phyloP scores from a whole-genome alignment of 176 grass and related monocot genomes.

The Paspalum vaginatum region DNA sequence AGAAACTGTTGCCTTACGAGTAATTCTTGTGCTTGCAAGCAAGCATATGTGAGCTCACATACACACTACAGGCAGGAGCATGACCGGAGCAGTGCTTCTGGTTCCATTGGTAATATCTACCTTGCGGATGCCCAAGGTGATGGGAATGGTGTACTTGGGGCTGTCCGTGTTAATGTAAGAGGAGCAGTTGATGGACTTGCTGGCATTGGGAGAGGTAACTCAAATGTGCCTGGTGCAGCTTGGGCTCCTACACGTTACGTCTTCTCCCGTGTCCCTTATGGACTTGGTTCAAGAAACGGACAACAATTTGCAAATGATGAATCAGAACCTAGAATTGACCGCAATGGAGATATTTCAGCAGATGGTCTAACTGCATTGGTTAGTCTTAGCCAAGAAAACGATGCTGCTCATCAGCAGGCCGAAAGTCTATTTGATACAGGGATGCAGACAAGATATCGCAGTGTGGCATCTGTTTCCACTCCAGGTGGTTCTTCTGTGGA shows the following conservation, averaged over 20 bases:
- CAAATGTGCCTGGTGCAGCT: constrained; percentile 70
- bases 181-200: constrained; percentile 92
- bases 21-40: constrained; percentile 90
- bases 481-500: constrained; percentile 69
- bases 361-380: constrained; percentile 95
- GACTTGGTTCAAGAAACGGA: constrained; percentile 80
- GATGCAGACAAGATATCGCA: constrained; percentile 51
- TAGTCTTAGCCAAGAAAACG: constrained; percentile 79
- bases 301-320: constrained; percentile 82
- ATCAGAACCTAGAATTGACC: constrained; percentile 81
- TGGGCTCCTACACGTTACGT: constrained; percentile 93
- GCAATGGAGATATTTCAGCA: constrained; percentile 73
- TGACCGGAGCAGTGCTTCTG: constrained; percentile 70
- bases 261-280: constrained; percentile 92
- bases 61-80: constrained; percentile 86
- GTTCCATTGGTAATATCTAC: constrained; percentile 70
- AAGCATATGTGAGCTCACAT: constrained; percentile 77
- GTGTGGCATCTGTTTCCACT: constrained; percentile 63
- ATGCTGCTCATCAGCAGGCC: constrained; percentile 39
- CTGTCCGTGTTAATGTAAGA: constrained; percentile 83
- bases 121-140: constrained; percentile 79
- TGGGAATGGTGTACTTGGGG: constrained; percentile 64
- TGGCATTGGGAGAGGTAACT: constrained; percentile 88
- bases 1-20: constrained; percentile 91
- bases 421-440: constrained; percentile 65